Conservation (phyloP, 352 stramenopile species). For the Phytophthora palmivora region DNA sequence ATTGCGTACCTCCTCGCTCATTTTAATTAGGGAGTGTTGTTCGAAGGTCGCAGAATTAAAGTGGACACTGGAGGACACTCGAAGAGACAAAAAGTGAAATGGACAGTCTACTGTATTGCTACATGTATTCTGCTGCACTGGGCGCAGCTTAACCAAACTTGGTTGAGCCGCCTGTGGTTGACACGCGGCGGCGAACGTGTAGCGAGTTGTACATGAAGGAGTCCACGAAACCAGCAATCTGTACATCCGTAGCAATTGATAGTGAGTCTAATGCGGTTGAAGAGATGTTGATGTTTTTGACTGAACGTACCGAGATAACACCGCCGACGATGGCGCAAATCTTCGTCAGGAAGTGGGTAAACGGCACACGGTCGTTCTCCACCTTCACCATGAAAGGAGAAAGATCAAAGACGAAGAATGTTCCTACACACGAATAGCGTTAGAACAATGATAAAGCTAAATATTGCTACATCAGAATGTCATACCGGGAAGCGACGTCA, state of each 20-base stretch:
- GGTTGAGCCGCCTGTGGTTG: constrained; percentile 31
- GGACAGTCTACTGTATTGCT: constrained; percentile 30
- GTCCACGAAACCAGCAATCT: constrained; percentile 90
- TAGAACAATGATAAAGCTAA: neutral
- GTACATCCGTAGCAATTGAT: neutral
- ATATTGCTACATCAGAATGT: neutral
- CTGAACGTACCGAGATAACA: constrained; percentile 76
- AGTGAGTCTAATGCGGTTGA: neutral
- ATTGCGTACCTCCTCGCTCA: constrained; percentile 49
- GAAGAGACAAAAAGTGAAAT: constrained; percentile 6
- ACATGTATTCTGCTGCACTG: constrained; percentile 8
- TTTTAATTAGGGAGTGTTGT: neutral
- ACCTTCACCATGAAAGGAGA: constrained; percentile 90
- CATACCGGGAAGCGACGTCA: constrained; percentile 73
- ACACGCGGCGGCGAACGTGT: constrained; percentile 51
- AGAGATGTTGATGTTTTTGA: neutral
- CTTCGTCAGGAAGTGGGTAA: constrained; percentile 88
- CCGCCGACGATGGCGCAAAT: constrained; percentile 86
- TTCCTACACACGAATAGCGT: constrained; percentile 41
- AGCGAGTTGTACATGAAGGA: constrained; percentile 90
- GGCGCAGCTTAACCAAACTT: constrained; percentile 49
- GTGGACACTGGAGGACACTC: too few relatives aligned
- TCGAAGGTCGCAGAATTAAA: too few relatives aligned
- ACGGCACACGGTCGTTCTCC: constrained; percentile 79
- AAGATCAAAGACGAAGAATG: constrained; percentile 88